A percentile compares a stretch with the other conserved stretches of the same genome.
phyloP scores from a whole-genome alignment of 345 rosid species.

The Melaleuca alternifolia region DNA sequence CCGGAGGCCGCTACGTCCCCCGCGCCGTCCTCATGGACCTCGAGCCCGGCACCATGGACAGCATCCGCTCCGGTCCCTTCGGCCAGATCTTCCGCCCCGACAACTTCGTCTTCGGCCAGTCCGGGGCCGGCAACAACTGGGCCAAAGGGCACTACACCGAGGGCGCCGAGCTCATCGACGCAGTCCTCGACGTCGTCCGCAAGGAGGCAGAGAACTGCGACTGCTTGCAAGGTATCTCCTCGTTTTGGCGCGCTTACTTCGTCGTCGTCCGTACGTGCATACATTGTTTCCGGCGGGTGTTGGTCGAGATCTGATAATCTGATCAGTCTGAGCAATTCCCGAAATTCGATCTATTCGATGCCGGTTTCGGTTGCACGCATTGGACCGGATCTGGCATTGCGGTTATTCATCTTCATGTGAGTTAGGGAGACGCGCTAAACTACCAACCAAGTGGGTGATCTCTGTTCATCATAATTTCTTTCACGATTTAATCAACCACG shows the following conservation, averaged over 20 bases:
- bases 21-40: constrained; percentile 98
- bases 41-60: constrained; percentile 98
- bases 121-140: constrained; percentile 86
- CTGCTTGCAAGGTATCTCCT: constrained; percentile 76
- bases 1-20: constrained; percentile 90
- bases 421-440: neutral
- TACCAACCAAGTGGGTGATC: neutral
- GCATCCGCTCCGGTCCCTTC: constrained; percentile 84
- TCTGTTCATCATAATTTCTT: neutral
- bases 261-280: neutral
- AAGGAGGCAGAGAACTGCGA: constrained; percentile 98
- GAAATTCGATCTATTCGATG: neutral
- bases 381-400: neutral
- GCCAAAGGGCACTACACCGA: constrained; percentile 93
- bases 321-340: neutral
- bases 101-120: constrained; percentile 79
- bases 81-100: constrained; percentile 88
- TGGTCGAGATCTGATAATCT: neutral
- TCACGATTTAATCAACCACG: neutral
- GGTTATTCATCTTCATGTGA: neutral
- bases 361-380: neutral
- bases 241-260: neutral
- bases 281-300: neutral
- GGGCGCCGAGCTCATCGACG: constrained; percentile 88
- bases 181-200: constrained; percentile 95